Conservation (phyloP, 2,329 filamentous ascomycete species). For the Microsporum ferrugineum region DNA sequence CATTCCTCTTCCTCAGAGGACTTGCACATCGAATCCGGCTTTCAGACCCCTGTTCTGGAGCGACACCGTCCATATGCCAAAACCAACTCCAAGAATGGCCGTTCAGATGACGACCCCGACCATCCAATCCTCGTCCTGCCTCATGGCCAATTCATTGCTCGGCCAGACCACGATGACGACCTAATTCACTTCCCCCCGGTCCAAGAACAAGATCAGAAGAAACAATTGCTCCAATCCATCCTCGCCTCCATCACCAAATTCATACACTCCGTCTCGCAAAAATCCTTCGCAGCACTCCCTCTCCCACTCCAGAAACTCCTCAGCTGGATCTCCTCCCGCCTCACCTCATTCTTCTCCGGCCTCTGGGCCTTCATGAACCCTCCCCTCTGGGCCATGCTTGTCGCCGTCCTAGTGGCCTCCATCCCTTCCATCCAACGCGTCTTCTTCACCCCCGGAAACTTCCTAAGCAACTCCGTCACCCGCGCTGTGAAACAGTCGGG, state of each 20-base stretch:
- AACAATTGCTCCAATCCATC: background rate
- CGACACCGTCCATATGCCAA: slow-evolving; percentile 28
- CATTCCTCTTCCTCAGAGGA: background rate
- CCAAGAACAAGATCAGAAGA: slow-evolving; percentile 14
- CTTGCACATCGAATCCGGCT: slow-evolving; percentile 27
- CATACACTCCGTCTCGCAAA: slow-evolving; percentile 33
- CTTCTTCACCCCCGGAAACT: slow-evolving; percentile 82
- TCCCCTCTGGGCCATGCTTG: slow-evolving; percentile 91
- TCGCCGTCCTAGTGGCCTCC: slow-evolving; percentile 81
- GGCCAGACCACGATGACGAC: slow-evolving; percentile 38
- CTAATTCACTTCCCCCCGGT: slow-evolving; percentile 47
- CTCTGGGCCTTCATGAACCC: slow-evolving; percentile 96
- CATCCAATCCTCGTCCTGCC: background rate
- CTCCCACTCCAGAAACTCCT: slow-evolving; percentile 41
- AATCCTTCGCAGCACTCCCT: slow-evolving; percentile 37
- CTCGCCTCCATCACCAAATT: background rate
- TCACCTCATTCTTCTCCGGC: slow-evolving; percentile 49
- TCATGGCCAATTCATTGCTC: slow-evolving; percentile 23
- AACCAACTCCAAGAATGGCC: slow-evolving; percentile 14
- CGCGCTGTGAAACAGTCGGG: slow-evolving; percentile 75
- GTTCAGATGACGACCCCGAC: background rate
- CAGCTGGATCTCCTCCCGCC: slow-evolving; percentile 30
- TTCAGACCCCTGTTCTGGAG: slow-evolving; percentile 30
- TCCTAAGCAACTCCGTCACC: slow-evolving; percentile 86
- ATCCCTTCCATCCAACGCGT: slow-evolving; percentile 68